Evolutionary conservation across 129 eudicot genomes (phyloP).

Genomic region (carrot (Daucus carota)): DH1_v3.0 NC_030385.2:13587001-13587500

Average conservation of each 20-base stretch:
- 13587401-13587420: slow-evolving; percentile 39
- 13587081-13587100: too few relatives aligned
- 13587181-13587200: slow-evolving; percentile 24
- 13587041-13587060: too few relatives aligned
- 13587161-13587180: slow-evolving; percentile 45
- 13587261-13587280: too few relatives aligned
- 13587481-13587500: slow-evolving; percentile 50
- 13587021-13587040: too few relatives aligned
- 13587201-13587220: slow-evolving; percentile 41
- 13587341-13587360: slow-evolving; percentile 36
- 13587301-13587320: slow-evolving; percentile 39
- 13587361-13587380: slow-evolving; percentile 22
- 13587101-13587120: slow-evolving; percentile 25
- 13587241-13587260: too few relatives aligned
- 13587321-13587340: slow-evolving; percentile 46
- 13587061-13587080: too few relatives aligned
- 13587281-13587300: slow-evolving; percentile 34
- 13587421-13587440: slow-evolving; percentile 46
- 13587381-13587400: slow-evolving; percentile 34
- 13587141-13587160: too few relatives aligned
- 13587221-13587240: too few relatives aligned
- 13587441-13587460: slow-evolving; percentile 31
- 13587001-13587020: too few relatives aligned
- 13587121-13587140: slow-evolving; percentile 43
- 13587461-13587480: slow-evolving; percentile 38